Base-by-base conservation (phyloP, 1,284 basidiomycete species). In the Ganoderma multipileum region DNA sequence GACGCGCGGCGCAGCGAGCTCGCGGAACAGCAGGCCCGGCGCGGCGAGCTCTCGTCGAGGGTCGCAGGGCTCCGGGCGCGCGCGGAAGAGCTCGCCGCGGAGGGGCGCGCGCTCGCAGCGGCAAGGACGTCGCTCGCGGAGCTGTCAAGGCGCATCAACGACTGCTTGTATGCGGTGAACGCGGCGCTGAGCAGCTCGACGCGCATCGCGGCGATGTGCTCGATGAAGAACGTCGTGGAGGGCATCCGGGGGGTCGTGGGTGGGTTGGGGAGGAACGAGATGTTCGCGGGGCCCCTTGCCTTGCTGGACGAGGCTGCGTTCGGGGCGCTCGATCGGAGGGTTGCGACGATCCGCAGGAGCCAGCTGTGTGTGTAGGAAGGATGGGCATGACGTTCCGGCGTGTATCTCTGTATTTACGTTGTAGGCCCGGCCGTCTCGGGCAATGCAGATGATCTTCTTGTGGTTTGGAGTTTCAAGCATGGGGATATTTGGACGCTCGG, bases 271-370 rank as follows among this genome's bases (percentile, higher is more conserved):
- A 30, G 28, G 20, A 39, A 65, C 44, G 47, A 42, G 54, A 69
- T 69, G 68, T 69, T 69, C 61, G 60, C 36, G 47, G 68, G 68
- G n/a, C 68, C 68, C 8, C 55, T 69, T 8, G 61, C 68, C 9
- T 61, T 54, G 39, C 44, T 69, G 39, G 50, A 69, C 64, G 64
- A 65, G 7, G 20, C 42, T 36, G 61, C 64, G 26, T 57, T 69
- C 11, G 61, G 26, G 26, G 41, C 38, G 9, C 64, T 69, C 12
- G 61, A 65, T 26, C 18, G n/a, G 18, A 41, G 64, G 11, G 64
- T 69, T 6, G 61, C 54, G 8, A 20, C 33, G 16, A 54, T 68
- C 14, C 36, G 39, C 30, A 62, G 67, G 23, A 38, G 28, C 18
- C 62, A 28, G 50, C 11, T 68, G 36, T 28, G 18, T n/a, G 58